Evolutionary conservation across 352 stramenopile species (phyloP), one percentile per base, ranked within the genome.

Genomic region (Thraustotheca clavata): DNA sequence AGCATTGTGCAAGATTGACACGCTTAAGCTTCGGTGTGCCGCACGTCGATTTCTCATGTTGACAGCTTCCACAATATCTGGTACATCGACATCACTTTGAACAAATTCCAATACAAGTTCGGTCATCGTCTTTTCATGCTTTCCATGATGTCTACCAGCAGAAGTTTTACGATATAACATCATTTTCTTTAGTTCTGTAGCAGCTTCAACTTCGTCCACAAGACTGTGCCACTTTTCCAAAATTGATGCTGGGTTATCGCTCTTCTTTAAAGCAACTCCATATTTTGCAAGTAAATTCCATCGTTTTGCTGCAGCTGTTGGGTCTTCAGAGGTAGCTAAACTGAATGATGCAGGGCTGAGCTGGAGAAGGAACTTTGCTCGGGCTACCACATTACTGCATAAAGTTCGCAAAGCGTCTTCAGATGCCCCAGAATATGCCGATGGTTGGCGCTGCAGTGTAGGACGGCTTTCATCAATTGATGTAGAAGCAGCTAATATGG

Each of bases 101-200:
- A 92, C 83, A 67, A 92, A 92, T 46, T 89, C 83, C 2, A 92
- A 74, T 20, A 92, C 80, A 71, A 91, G 78, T 35, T 92, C 83
- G 2, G 83, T 92, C 35, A 89, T 78, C 0, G 81, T 86, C 60
- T 89, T 92, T 1, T 50, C 57, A 60, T 86, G 71, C 0, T 70
- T 67, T 18, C 71, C 62, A 32, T 81, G 76, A 12, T 83, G 61
- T 18, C 83, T 67, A 34, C 89, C 83, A 67, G 78, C 87, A n/a
- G 79, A 91, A 49, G 71, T 83, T 34, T 79, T 73, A n/a, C 83
- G 71, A 48, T 92, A 92, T 57, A 88, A 70, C 33, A 92, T 79
- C 16, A 89, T 57, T 35, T 75, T 86, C 24, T 80, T 67, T 6
- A 92, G 62, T 49, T 90, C 80, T 8, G 78, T 92, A 31, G 81